Evolutionary conservation across 306 rosid genomes (phyloP).

Genomic region (Notholithocarpus densiflorus): DNA sequence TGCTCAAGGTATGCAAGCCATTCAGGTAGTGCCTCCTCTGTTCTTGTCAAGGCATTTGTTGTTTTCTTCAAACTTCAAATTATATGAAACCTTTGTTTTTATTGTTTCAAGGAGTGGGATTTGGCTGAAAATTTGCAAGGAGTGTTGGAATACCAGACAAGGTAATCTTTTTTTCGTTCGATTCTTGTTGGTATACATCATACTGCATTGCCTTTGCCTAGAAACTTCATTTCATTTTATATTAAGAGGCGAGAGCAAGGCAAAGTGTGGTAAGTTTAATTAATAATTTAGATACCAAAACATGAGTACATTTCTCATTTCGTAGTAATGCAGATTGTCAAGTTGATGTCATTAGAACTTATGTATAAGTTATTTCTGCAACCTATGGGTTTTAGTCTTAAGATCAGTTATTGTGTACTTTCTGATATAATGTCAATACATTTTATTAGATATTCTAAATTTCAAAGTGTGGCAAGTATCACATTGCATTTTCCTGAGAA

Average conservation of each 20-base stretch:
- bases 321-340: slow-evolving; percentile 1
- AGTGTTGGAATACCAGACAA: slow-evolving; percentile 93
- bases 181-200: not conserved
- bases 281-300: not conserved
- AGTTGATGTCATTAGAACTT: not conserved
- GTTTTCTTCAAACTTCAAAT: slow-evolving; percentile 17
- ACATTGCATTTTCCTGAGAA: slow-evolving; percentile 91
- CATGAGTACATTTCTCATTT: slow-evolving; percentile 1
- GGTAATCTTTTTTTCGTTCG: slow-evolving; percentile 46
- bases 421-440: slow-evolving; percentile 14
- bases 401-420: not conserved
- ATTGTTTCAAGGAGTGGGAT: slow-evolving; percentile 81
- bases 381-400: slow-evolving; percentile 11
- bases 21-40: slow-evolving; percentile 61
- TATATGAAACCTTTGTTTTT: slow-evolving; percentile 22
- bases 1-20: slow-evolving; percentile 93
- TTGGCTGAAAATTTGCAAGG: slow-evolving; percentile 94
- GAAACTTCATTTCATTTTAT: not conserved
- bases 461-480: slow-evolving; percentile 86
- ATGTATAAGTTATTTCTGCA: not conserved
- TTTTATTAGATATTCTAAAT: slow-evolving; percentile 74
- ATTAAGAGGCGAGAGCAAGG: not conserved
- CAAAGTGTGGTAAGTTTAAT: not conserved
- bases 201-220: slow-evolving; percentile 1
- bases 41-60: slow-evolving; percentile 26